Evolutionary conservation across 2,329 filamentous ascomycete genomes (phyloP), one percentile per base, ranked within the genome.

Genomic region (Clonostachys sp.): DNA sequence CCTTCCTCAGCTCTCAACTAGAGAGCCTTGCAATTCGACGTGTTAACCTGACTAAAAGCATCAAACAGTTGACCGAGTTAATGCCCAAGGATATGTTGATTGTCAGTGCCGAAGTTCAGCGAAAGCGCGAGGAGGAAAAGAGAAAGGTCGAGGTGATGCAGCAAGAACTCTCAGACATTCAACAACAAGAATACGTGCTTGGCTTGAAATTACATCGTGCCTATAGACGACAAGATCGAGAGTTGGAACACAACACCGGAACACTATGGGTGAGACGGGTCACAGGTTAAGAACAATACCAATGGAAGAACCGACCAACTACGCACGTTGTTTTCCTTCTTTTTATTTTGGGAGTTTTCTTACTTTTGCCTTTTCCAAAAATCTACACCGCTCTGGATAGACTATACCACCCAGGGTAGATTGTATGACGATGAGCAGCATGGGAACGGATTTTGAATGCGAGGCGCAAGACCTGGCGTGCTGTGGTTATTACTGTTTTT

Each of bases 221-320:
- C 10, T 86, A 87, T 67, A 91, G 89, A 70, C 78, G 88, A 43
- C 75, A 83, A 55, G 87, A 91, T 57, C 79, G 84, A 53, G 78
- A 86, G 45, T 76, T 75, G 3, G 73, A 75, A 34, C 86, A 75
- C 57, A 83, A 88, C 57, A 81, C 80, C 12, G 85, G 83, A 1
- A 80, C 80, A 33, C 67, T 95, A 10, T 95, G 89, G 89, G 86
- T 95, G 44, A 79, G 85, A 58, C 77, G 89, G 53, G 84, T 91
- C 51, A 91, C 87, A 17, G 24, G 24, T 10, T 30, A 30, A 9
- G 24, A 30, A 30, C 24, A 30, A 30, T 30, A 30, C 24, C 24
- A 30, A 30, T 30, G 24, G 24, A 10, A 30, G 24, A 30, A 30
- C 10, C 24, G 24, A 30, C 24, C 8, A 30, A 30, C 9, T 10